phyloP scores from a whole-genome alignment of 495 filamentous ascomycete species.

The Daldinia loculata region DNA sequence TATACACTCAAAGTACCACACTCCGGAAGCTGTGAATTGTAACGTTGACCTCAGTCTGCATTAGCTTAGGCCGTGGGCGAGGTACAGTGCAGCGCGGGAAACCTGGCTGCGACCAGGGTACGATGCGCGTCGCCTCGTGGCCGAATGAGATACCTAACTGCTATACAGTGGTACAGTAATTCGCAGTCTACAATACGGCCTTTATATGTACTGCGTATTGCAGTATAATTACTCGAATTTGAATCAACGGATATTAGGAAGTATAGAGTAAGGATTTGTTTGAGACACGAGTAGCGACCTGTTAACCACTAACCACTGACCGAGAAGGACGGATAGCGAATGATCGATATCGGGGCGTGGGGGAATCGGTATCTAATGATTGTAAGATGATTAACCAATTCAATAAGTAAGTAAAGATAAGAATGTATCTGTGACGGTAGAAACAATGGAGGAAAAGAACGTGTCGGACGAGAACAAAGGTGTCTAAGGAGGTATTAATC shows the following conservation, averaged over 20 bases:
- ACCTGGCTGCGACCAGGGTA: slow-evolving; percentile 35
- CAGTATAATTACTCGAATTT: background rate
- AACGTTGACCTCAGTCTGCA: slow-evolving; percentile 47
- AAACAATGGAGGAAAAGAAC: slow-evolving; percentile 22
- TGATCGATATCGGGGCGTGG: slow-evolving; percentile 13
- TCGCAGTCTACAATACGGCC: slow-evolving; percentile 6
- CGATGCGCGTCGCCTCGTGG: slow-evolving; percentile 42
- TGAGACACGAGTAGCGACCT: background rate
- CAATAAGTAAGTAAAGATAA: background rate
- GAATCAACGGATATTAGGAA: too few relatives aligned
- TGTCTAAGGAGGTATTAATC: background rate
- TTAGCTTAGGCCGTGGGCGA: slow-evolving; percentile 28
- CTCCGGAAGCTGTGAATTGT: slow-evolving; percentile 37
- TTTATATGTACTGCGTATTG: background rate
- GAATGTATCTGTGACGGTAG: background rate
- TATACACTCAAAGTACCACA: background rate
- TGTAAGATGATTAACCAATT: background rate
- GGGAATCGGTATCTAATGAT: slow-evolving; percentile 5
- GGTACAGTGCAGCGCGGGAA: slow-evolving; percentile 25
- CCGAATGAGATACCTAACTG: slow-evolving; percentile 30
- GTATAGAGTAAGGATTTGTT: background rate
- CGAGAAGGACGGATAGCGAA: background rate
- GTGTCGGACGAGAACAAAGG: slow-evolving; percentile 27
- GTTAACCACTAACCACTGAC: too few relatives aligned
- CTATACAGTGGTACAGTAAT: slow-evolving; percentile 12